Evolutionary conservation across 352 stramenopile genomes (phyloP).

Genomic region (Peronospora farinosa): DNA sequence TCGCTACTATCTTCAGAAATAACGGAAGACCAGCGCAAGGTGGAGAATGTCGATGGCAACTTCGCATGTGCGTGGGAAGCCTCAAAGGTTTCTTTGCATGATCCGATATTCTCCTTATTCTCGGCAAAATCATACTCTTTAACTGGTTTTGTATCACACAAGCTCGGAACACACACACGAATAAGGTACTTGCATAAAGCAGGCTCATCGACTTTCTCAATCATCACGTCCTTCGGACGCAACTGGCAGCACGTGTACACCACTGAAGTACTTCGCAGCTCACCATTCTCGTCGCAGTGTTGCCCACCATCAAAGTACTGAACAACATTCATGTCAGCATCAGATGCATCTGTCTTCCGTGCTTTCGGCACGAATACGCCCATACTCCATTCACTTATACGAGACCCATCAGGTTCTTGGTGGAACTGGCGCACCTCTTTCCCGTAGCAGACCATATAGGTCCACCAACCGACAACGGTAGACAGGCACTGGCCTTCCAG

Average conservation of each 20-base stretch:
- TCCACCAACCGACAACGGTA: constrained; percentile 68
- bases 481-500: constrained; percentile 55
- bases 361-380: constrained; percentile 44
- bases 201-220: constrained; percentile 82
- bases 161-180: constrained; percentile 65
- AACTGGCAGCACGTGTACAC: constrained; percentile 76
- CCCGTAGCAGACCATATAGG: constrained; percentile 80
- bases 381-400: constrained; percentile 81
- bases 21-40: constrained; percentile 70
- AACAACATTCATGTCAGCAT: constrained; percentile 40
- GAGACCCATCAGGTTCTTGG: constrained; percentile 62
- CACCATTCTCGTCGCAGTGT: constrained; percentile 78
- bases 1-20: constrained; percentile 83
- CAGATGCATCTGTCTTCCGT: constrained; percentile 18
- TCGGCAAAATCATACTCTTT: constrained; percentile 25
- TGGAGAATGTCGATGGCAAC: constrained; percentile 48
- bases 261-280: constrained; percentile 64
- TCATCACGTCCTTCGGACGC: constrained; percentile 33
- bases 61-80: constrained; percentile 19
- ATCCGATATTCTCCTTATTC: constrained; percentile 34
- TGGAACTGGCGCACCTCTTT: constrained; percentile 80
- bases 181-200: constrained; percentile 75
- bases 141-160: constrained; percentile 43
- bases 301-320: constrained; percentile 75
- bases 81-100: constrained; percentile 53